Percentiles rank a stretch among this genome's conserved stretches.
Evolutionary conservation across 495 filamentous ascomycete genomes (phyloP).

Genomic region (Daldinia concentrica): DNA sequence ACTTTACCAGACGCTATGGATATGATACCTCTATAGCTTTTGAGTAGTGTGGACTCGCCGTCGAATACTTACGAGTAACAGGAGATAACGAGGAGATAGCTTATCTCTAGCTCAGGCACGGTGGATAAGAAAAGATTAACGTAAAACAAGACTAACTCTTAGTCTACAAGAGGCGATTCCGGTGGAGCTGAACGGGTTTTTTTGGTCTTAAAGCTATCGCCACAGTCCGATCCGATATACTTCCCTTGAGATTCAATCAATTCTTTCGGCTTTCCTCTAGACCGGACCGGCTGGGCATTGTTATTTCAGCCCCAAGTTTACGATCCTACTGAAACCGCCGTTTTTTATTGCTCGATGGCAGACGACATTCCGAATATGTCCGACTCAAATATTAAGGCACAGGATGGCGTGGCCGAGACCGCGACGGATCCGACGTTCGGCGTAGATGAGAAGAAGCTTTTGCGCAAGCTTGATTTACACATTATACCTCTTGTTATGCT

Average conservation of each 20-base stretch:
- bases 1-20: not conserved
- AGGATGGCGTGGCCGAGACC: conserved; percentile 19
- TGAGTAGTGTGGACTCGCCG: not conserved
- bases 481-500: conserved; percentile 54
- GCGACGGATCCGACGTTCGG: conserved; percentile 25
- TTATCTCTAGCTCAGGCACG: conserved; percentile 4
- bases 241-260: not conserved
- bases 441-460: conserved; percentile 47
- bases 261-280: not conserved
- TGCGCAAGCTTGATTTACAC: conserved; percentile 52
- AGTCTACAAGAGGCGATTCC: conserved; percentile 10
- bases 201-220: conserved; percentile 6
- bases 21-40: not conserved
- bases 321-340: not conserved
- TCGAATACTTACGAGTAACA: not conserved
- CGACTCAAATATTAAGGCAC: conserved; percentile 27
- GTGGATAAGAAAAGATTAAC: conserved; percentile 17
- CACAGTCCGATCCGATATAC: conserved; percentile 16
- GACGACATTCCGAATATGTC: conserved; percentile 27
- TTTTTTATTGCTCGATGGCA: conserved; percentile 9
- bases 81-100: not conserved
- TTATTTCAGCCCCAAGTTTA: not conserved
- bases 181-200: conserved; percentile 31
- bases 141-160: conserved; percentile 16
- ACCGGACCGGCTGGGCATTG: not conserved